Base-by-base conservation (phyloP, 805 yeast species). In the Candida maesae region DNA sequence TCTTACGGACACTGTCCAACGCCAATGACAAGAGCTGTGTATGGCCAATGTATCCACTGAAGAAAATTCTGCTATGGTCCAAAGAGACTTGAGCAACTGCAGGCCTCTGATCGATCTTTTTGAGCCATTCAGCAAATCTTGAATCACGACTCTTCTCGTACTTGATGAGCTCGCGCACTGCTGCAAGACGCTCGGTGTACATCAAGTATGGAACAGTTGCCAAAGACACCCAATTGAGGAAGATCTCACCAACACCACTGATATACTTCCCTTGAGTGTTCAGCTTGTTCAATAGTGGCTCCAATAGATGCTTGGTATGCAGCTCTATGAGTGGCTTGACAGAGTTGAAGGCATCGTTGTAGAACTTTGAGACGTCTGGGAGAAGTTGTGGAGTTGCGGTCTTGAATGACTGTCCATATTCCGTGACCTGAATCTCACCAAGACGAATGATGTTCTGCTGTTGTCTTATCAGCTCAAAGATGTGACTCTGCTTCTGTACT, bases 401-500 rank as follows among this genome's bases (percentile, higher is more conserved):
- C 36, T 60, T 59, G 43, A 66, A 63, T 4, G 67, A 58, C 17
- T 64, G 65, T 2, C 84, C 81, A 46, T 74, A 79, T 7, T 75
- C 73, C 26, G 74, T 75, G 3, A 83, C 66, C 39, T 85, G 81
- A 3, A 82, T 76, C 46, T 72, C 70, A 2, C 89, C 81, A 53
- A 86, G 73, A 36, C 76, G 78, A 18, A 85, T 72, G 38, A 82
- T 83, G 14, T 78, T 72, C 51, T 82, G 86, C 49, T 86, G 95
- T 35, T 79, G 74, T 41, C 78, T 69, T 21, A 87, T 76, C 35
- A 86, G 64, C 56, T 87, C 95, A 61, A 83, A 88, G 4, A 85
- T 73, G 42, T 81, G 78, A 41, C 86, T 81, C 57, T 87, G 95
- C 27, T 78, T 70, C 52, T 77, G 78, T n/a, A 79, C 67, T 40